Conservation (phyloP, 2,329 filamentous ascomycete species). For the Mycosphaerella sp. region DNA sequence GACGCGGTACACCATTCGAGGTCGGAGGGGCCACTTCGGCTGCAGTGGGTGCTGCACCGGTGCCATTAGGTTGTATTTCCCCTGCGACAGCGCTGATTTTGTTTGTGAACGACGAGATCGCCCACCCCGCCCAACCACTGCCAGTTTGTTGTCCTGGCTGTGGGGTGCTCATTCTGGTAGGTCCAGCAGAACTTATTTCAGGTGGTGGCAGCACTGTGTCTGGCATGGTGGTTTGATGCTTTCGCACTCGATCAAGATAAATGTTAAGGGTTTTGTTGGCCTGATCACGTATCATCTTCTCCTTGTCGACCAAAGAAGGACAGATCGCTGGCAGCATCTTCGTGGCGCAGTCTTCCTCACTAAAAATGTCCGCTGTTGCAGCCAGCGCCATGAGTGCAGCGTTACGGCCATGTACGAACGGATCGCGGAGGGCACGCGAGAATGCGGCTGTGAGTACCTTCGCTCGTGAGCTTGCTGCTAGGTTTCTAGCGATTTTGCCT, state of each 20-base stretch:
- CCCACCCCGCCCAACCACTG: constrained; percentile 86
- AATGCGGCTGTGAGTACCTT: constrained; percentile 95
- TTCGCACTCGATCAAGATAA: constrained; percentile 76
- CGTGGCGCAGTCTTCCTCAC: constrained; percentile 78
- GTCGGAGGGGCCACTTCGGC: constrained; percentile 44
- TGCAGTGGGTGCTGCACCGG: constrained; percentile 27
- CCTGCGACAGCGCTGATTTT: constrained; percentile 78
- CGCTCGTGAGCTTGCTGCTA: constrained; percentile 66
- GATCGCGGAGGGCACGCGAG: constrained; percentile 78
- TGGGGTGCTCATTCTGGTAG: constrained; percentile 69
- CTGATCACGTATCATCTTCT: constrained; percentile 88
- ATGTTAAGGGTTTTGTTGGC: constrained; percentile 82
- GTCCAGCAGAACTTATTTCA: constrained; percentile 42
- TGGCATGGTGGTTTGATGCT: constrained; percentile 68
- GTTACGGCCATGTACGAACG: constrained; percentile 89
- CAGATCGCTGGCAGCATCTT: constrained; percentile 80
- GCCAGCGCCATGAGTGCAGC: constrained; percentile 79
- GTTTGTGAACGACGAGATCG: constrained; percentile 97
- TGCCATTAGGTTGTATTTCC: constrained; percentile 64
- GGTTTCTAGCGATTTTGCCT: constrained; percentile 87
- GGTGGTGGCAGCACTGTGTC: constrained; percentile 68
- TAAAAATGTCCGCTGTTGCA: constrained; percentile 80
- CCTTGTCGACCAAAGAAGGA: constrained; percentile 83
- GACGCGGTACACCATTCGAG: constrained; percentile 31
- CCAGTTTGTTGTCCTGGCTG: constrained; percentile 48